Percentiles rank a stretch among this genome's conserved stretches.
phyloP scores from a whole-genome alignment of 106 monocot species.

The Acanthochlamys bracteata region DNA sequence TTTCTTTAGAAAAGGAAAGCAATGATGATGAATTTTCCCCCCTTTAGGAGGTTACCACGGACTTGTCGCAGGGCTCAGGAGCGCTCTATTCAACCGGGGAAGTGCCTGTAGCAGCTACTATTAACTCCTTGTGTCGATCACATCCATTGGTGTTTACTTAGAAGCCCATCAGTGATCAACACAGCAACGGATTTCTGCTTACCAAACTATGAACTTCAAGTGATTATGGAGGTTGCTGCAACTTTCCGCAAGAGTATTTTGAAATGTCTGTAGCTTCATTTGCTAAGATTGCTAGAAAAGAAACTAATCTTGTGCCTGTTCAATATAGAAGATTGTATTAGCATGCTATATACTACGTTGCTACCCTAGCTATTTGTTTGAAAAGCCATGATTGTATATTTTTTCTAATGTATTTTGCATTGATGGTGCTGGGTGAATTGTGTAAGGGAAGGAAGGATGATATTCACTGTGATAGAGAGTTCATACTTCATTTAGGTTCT shows the following conservation, averaged over 20 bases:
- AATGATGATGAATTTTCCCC: background rate
- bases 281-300: conserved; percentile 29
- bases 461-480: conserved; percentile 48
- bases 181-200: conserved; percentile 82
- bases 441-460: conserved; percentile 38
- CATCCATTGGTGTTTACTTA: conserved; percentile 50
- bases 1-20: no score
- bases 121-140: conserved; percentile 79
- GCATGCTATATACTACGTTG: background rate
- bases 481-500: conserved; percentile 50
- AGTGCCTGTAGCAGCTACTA: conserved; percentile 62
- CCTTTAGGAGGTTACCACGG: conserved; percentile 23
- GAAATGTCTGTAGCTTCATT: conserved; percentile 59
- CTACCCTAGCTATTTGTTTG: background rate
- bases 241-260: conserved; percentile 67
- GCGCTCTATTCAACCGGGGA: conserved; percentile 48
- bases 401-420: no score
- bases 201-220: conserved; percentile 66
- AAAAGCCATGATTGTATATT: background rate
- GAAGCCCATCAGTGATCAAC: conserved; percentile 67
- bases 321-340: conserved; percentile 55
- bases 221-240: conserved; percentile 88
- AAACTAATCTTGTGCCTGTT: conserved; percentile 61
- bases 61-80: conserved; percentile 39
- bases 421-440: conserved; percentile 47